Conservation (phyloP, 768 basidiomycete genomes). For the Filobasidium floriforme region DNA sequence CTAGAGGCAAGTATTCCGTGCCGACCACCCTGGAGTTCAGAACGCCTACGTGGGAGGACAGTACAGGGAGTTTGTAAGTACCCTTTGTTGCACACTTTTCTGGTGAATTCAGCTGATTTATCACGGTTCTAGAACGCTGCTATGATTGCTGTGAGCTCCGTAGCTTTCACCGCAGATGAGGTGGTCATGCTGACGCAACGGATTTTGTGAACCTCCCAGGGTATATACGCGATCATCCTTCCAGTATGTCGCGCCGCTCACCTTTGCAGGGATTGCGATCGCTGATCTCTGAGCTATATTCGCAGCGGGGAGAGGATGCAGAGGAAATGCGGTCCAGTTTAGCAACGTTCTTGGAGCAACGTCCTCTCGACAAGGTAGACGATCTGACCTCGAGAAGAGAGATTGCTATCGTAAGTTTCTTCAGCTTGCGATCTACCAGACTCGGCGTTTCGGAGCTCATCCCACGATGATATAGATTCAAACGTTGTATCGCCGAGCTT, state of each 20-base stretch:
- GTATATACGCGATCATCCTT: constrained; percentile 40
- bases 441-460: background rate
- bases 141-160: constrained; percentile 35
- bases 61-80: constrained; percentile 41
- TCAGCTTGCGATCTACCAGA: background rate
- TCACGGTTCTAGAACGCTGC: constrained; percentile 33
- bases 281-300: background rate
- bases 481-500: constrained; percentile 35
- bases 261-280: background rate
- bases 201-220: constrained; percentile 10
- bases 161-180: constrained; percentile 14
- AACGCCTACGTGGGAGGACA: constrained; percentile 39
- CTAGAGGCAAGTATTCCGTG: constrained; percentile 42
- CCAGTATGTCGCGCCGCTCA: constrained; percentile 27
- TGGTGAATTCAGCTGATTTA: background rate
- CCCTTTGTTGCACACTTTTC: background rate
- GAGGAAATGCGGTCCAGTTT: constrained; percentile 40
- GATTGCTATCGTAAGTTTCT: constrained; percentile 41
- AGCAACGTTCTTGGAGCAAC: constrained; percentile 38
- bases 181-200: background rate
- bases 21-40: constrained; percentile 37
- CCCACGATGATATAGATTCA: constrained; percentile 31
- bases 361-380: constrained; percentile 33
- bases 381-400: constrained; percentile 43
- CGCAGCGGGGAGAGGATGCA: constrained; percentile 30